phyloP scores from a whole-genome alignment of 768 basidiomycete genomes.

The Boletus reticuloceps region DNA sequence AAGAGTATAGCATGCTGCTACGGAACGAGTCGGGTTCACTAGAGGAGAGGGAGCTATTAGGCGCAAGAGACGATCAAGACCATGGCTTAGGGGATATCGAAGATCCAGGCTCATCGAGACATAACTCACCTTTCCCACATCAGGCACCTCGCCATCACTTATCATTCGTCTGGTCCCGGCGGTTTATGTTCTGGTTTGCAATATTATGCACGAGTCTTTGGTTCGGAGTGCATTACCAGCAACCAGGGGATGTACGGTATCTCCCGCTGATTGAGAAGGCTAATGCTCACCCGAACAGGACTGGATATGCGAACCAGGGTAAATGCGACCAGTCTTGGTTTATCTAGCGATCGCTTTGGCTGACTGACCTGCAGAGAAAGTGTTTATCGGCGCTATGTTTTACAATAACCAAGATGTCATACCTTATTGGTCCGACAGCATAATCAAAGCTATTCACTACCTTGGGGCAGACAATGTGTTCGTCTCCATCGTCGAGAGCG shows the following conservation, averaged over 20 bases:
- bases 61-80: background rate
- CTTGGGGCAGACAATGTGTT: conserved; percentile 44
- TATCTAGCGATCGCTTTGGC: background rate
- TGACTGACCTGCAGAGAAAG: conserved; percentile 4
- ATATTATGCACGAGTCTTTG: background rate
- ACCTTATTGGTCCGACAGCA: conserved; percentile 38
- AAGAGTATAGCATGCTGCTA: conserved; percentile 10
- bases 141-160: background rate
- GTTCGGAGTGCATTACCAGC: conserved; percentile 2
- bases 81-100: background rate
- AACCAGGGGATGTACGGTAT: conserved; percentile 11
- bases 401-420: conserved; percentile 37
- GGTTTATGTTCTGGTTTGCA: conserved; percentile 5
- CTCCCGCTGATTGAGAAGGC: conserved; percentile 13
- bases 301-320: conserved; percentile 18
- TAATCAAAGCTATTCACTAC: conserved; percentile 35
- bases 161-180: background rate
- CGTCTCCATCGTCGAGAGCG: conserved; percentile 41
- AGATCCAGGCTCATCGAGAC: background rate
- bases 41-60: background rate
- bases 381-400: conserved; percentile 35
- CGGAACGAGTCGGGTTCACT: conserved; percentile 4
- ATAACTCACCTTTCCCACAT: background rate
- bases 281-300: conserved; percentile 7
- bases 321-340: background rate